Conservation (phyloP, 257 asterid species). For the Ilex aquifolium region DNA sequence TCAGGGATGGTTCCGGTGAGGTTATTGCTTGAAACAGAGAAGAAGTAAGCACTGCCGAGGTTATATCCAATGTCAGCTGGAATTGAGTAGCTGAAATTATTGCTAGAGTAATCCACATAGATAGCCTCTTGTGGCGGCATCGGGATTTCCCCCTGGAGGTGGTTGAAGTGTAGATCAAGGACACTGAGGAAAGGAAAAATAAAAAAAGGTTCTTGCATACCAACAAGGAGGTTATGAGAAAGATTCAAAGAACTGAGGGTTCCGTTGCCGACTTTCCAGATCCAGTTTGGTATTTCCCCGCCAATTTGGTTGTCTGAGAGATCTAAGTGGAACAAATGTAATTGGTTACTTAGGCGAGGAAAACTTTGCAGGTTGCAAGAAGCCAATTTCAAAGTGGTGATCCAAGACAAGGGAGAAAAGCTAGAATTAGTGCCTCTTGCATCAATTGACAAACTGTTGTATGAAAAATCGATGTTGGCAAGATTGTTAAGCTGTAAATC, state of each 20-base stretch:
- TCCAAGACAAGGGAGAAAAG: conserved; percentile 13
- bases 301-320: conserved; percentile 35
- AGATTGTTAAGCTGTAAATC: conserved; percentile 28
- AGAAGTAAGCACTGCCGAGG: conserved; percentile 1
- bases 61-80: conserved; percentile 9
- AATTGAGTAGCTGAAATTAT: conserved; percentile 2
- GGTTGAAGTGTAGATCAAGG: conserved; percentile 26
- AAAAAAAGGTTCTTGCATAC: conserved; percentile 31
- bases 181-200: conserved; percentile 2
- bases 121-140: background rate
- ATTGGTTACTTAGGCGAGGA: conserved; percentile 29
- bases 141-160: background rate
- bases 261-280: conserved; percentile 37
- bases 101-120: conserved; percentile 7
- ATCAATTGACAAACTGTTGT: conserved; percentile 39
- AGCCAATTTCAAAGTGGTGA: conserved; percentile 34
- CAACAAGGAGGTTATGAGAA: conserved; percentile 30
- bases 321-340: conserved; percentile 25
- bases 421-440: conserved; percentile 12
- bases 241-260: conserved; percentile 24
- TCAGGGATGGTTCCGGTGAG: conserved; percentile 34
- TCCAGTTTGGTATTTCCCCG: conserved; percentile 57
- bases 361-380: conserved; percentile 39
- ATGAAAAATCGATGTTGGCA: conserved; percentile 42
- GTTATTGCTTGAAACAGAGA: conserved; percentile 26